phyloP scores from a whole-genome alignment of 1,284 basidiomycete species.

The Butyriboletus regius region DNA sequence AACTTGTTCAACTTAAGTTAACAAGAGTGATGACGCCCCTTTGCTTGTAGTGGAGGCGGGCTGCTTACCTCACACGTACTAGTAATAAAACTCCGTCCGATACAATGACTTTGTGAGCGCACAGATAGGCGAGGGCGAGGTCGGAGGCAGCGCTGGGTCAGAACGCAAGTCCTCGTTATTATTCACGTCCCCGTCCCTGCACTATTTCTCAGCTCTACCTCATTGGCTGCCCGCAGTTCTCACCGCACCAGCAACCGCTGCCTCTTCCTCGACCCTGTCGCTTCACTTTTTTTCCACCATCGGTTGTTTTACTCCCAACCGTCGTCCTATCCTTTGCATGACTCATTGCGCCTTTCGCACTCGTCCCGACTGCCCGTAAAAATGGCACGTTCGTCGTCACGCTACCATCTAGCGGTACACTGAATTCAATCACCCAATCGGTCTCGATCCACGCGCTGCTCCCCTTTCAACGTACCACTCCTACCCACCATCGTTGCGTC shows the following conservation, averaged over 20 bases:
- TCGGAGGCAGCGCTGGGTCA: not conserved
- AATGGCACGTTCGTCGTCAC: not conserved
- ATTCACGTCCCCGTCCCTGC: not conserved
- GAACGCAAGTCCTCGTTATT: not conserved
- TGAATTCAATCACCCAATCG: not conserved
- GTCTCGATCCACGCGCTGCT: not conserved
- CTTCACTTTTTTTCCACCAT: not conserved
- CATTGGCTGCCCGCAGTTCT: conserved; percentile 7
- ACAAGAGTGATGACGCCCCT: not conserved
- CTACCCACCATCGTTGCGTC: not conserved
- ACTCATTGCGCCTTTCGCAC: not conserved
- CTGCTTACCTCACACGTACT: conserved; percentile 15
- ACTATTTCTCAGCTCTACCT: conserved; percentile 5
- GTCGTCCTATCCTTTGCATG: not conserved
- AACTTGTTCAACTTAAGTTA: not conserved
- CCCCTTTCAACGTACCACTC: not conserved
- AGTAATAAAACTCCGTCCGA: conserved; percentile 3
- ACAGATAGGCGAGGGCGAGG: not conserved
- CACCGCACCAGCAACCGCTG: not conserved
- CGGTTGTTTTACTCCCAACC: not conserved
- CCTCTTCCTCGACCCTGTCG: not conserved
- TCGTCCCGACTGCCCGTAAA: not conserved
- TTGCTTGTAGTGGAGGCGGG: not conserved
- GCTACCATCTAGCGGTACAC: not conserved
- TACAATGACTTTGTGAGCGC: not conserved